Base-by-base conservation (phyloP, 2,329 filamentous ascomycete species). In the Pseudogymnoascus sp. region DNA sequence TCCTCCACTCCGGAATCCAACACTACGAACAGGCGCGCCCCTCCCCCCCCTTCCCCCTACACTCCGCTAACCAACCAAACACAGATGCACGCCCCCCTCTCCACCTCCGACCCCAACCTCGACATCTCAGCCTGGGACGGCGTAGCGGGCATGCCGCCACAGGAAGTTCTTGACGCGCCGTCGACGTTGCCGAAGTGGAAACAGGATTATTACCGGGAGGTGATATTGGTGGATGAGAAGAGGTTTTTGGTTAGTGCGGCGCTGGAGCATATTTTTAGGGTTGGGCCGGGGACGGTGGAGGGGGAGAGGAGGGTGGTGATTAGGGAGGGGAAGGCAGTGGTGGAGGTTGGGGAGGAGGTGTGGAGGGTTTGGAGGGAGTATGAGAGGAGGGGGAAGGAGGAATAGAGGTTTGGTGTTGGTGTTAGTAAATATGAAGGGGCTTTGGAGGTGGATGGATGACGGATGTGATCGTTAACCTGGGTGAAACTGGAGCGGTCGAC, bases 281-380 rank as follows among this genome's bases (percentile, higher is more conserved):
- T 70, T 4, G 37, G 36, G 5, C 61, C 60, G 14, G 61, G 62
- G 18, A 68, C 62, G 18, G 66, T 69, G 23, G 36, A 8, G 1
- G 70, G 70, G 0, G 63, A 64, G 31, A 67, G 45, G 60, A 69
- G 54, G 59, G 66, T 67, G 6, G 65, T 71, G 3, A 71, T 70
- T 61, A 14, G 64, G 40, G 66, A 66, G 60, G 67, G 69, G 62
- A 68, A 65, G 40, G 34, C 51, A 3, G 1, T 68, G 34, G 61
- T 71, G 59, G 66, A 68, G 16, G 61, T 71, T 31, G 37, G 39
- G 2, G 69, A 70, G 21, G 51, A 45, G 31, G 62, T 68, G 21
- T 69, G 66, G 68, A 47, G 57, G 61, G 64, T 68, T 54, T 71
- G 70, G 70, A 66, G 63, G 63, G 66, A 64, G 60, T 71, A 67